A percentile compares a stretch with the other conserved stretches of the same genome.
Evolutionary conservation across 306 rosid genomes (phyloP).

Genomic region (Acacia melanoxylon): DNA sequence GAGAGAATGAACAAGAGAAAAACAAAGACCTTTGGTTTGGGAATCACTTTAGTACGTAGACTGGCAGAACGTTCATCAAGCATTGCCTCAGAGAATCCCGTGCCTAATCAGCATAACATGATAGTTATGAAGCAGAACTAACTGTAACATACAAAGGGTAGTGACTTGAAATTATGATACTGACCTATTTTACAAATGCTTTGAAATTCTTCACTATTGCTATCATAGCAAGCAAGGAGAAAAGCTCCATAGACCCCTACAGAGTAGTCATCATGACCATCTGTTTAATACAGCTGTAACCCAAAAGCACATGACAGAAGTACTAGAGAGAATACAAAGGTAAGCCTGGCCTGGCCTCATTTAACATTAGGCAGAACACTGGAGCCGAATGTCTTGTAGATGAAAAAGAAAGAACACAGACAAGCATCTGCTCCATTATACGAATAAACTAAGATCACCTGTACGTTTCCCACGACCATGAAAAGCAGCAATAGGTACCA

Average conservation of each 20-base stretch:
- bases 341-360: not conserved
- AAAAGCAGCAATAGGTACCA: slow-evolving; percentile 97
- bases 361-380: not conserved
- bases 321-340: slow-evolving; percentile 22
- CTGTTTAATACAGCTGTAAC: slow-evolving; percentile 26
- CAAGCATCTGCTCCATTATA: slow-evolving; percentile 16
- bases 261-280: slow-evolving; percentile 35
- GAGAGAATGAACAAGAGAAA: slow-evolving; percentile 25
- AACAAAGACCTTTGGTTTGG: slow-evolving; percentile 68
- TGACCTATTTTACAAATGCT: slow-evolving; percentile 93
- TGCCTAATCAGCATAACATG: slow-evolving; percentile 50
- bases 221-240: slow-evolving; percentile 87
- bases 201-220: slow-evolving; percentile 79
- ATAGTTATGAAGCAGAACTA: slow-evolving; percentile 31
- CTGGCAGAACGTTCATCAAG: slow-evolving; percentile 82
- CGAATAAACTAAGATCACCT: slow-evolving; percentile 51
- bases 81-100: slow-evolving; percentile 74
- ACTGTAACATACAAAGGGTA: slow-evolving; percentile 13
- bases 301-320: slow-evolving; percentile 17
- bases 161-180: slow-evolving; percentile 33
- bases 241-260: slow-evolving; percentile 92
- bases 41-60: slow-evolving; percentile 75
- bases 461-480: slow-evolving; percentile 95
- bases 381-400: not conserved
- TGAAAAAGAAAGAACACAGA: not conserved